Base-by-base conservation (phyloP, 1,284 basidiomycete genomes). In the Trametes sp. region DNA sequence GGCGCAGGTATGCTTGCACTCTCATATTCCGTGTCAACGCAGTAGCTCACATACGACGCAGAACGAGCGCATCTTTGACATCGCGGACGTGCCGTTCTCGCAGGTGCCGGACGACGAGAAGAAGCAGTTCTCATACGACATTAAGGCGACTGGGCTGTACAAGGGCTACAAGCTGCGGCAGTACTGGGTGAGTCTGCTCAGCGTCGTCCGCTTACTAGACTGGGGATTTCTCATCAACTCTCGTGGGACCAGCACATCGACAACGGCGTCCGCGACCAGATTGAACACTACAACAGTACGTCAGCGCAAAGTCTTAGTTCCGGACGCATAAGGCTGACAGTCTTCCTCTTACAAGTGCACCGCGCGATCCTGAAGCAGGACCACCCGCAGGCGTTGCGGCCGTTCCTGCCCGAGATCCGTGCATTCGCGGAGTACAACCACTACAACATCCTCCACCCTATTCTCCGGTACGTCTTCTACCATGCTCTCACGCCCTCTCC, bases 321-420 rank as follows among this genome's bases (percentile, higher is more conserved):
- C n/a, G n/a, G n/a, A n/a, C n/a, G n/a, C n/a, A n/a, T n/a, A n/a
- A n/a, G n/a, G n/a, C n/a, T n/a, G n/a, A n/a, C n/a, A n/a, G n/a
- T n/a, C n/a, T n/a, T n/a, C n/a, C n/a, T n/a, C n/a, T n/a, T n/a
- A n/a, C n/a, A 48, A 86, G 85, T 86, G 62, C 79, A 86, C 61
- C 78, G 77, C 21, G 76, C 82, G 53, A 74, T 84, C 31, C 76
- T 67, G 7, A 81, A 77, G 58, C 77, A 78, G 19, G 69, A 64
- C 61, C 81, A 87, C 74, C 82, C 86, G 36, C 74, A 81, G 66
- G 67, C 79, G 33, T 51, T 87, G 63, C 76, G 79, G 16, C 81
- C 87, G 0, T 79, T 86, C 59, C 73, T 88, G 2, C 82, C 85
- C 6, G 87, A 90, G 69, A 79, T 91, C 19, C 75, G 81, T 29